Evolutionary conservation across 2,329 filamentous ascomycete species (phyloP), one percentile per base, ranked within the genome.

Genomic region (Fusarium irregulare): DNA sequence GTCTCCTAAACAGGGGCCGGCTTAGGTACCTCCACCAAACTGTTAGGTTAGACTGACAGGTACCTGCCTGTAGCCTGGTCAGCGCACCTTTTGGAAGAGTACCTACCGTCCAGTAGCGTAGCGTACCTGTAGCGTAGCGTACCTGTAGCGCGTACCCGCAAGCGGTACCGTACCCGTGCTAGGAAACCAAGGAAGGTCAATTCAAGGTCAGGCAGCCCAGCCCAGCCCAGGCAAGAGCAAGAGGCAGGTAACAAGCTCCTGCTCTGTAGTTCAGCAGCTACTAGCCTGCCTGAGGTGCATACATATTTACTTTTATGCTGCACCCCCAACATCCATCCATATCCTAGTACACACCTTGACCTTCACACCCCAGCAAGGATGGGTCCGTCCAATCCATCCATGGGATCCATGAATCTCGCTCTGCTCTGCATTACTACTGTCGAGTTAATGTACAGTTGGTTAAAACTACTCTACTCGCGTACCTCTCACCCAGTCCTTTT

Each of bases 401-500:
- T 41, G 25, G 37, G 49, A 53, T 53, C 47, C 51, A 64, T 65
- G 63, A 63, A 66, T 56, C 48, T 70, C 58, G 53, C 53, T 61
- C 67, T 46, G 51, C 61, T 44, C 51, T 50, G 58, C 57, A 69
- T 67, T 69, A 37, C 49, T 50, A 30, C 45, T 30, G 30, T 25
- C 27, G 41, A 53, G 18, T 53, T 53, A 28, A 53, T 53, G 49
- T 42, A 53, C 63, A 67, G 59, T 61, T 73, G 63, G 72, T 79
- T 79, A 79, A 80, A 80, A 79, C 78, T 78, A 78, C 75, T 74
- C 78, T 78, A 77, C 74, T 75, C 68, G 64, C 63, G 66, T 61
- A 74, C 76, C 75, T 86, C 82, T 85, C 81, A 82, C 83, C 84
- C 84, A 85, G 83, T 86, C 85, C 84, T 84, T 85, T 83, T 83